phyloP scores from a whole-genome alignment of 495 filamentous ascomycete species.

The Penicillium diatomitis region DNA sequence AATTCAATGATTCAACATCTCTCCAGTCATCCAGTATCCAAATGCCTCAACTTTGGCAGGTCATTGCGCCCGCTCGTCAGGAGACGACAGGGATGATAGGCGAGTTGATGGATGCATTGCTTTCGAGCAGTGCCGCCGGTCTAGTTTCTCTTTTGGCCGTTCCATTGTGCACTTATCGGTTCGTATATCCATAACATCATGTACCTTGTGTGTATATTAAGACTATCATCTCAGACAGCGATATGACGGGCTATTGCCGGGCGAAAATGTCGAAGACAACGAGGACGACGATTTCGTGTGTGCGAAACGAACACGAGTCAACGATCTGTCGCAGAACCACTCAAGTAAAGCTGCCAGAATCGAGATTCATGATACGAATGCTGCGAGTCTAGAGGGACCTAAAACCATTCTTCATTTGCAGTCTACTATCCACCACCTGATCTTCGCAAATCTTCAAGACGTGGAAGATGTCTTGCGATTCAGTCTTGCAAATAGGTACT shows the following conservation, averaged over 20 bases:
- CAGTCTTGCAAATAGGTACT: slow-evolving; percentile 10
- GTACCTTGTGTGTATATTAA: neutral
- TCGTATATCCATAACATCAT: neutral
- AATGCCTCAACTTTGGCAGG: slow-evolving; percentile 1
- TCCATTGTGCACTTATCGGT: slow-evolving; percentile 6
- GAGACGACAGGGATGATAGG: slow-evolving; percentile 6
- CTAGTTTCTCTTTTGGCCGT: slow-evolving; percentile 9
- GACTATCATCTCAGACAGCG: neutral
- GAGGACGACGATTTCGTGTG: slow-evolving; percentile 7
- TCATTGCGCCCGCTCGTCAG: slow-evolving; percentile 10
- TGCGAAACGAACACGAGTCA: slow-evolving; percentile 1
- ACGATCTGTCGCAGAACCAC: slow-evolving; percentile 3
- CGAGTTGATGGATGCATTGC: slow-evolving; percentile 2
- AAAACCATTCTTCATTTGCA: slow-evolving; percentile 1
- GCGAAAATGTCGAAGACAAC: slow-evolving; percentile 11
- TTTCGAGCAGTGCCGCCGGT: slow-evolving; percentile 2
- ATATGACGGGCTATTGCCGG: slow-evolving; percentile 2
- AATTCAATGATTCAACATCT: neutral
- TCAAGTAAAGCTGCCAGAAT: slow-evolving; percentile 7
- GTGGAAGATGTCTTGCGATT: slow-evolving; percentile 5
- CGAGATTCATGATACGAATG: slow-evolving; percentile 2
- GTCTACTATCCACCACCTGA: slow-evolving; percentile 7
- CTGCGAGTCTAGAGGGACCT: neutral
- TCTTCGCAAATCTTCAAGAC: slow-evolving; percentile 9
- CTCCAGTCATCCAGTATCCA: slow-evolving; percentile 1